Evolutionary conservation across 352 stramenopile species (phyloP), one percentile per base, ranked within the genome.

Genomic region (Thraustochytrium sp.): DNA sequence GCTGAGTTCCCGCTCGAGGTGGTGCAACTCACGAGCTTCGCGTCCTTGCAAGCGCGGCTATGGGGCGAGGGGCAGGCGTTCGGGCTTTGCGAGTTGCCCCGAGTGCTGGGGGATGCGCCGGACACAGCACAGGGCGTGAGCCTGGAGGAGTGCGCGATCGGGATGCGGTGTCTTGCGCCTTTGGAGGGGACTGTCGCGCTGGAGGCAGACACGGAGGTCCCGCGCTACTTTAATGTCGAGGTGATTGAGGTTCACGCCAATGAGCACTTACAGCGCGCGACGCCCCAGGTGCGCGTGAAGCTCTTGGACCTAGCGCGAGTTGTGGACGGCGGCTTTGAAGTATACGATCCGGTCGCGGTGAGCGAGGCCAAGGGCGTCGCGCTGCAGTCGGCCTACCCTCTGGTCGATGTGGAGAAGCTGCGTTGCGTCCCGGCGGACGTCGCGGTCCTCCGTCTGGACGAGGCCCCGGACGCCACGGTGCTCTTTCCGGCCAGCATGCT

Each of bases 161-260:
- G 65, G 23, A 77, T 77, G 65, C 49, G 42, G 8, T 77, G 65
- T 31, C 65, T 77, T 23, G 65, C 49, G n/a, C 18, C 42, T 46
- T 77, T 72, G 13, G 49, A 61, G 37, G 65, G n/a, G n/a, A n/a
- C n/a, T n/a, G n/a, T n/a, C n/a, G n/a, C n/a, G n/a, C n/a, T n/a
- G n/a, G n/a, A n/a, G n/a, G n/a, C n/a, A n/a, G n/a, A n/a, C n/a
- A n/a, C n/a, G n/a, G n/a, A n/a, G n/a, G n/a, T n/a, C n/a, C n/a
- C n/a, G n/a, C n/a, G n/a, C n/a, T n/a, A n/a, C n/a, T n/a, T 72
- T 26, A 72, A 72, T 44, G 59, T 72, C 26, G 59, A 72, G 36
- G 9, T 72, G 23, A 11, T 72, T 16, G 59, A 72, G 59, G 59
- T 72, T 5, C 23, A 31, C 21, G 0, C 11, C 26, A 55, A 62